These are phyloP conservation scores for Thinopyrum elongatum DNA, from an alignment of 176 grass and related monocot genomes.

Conservation along the genomic window DNA sequence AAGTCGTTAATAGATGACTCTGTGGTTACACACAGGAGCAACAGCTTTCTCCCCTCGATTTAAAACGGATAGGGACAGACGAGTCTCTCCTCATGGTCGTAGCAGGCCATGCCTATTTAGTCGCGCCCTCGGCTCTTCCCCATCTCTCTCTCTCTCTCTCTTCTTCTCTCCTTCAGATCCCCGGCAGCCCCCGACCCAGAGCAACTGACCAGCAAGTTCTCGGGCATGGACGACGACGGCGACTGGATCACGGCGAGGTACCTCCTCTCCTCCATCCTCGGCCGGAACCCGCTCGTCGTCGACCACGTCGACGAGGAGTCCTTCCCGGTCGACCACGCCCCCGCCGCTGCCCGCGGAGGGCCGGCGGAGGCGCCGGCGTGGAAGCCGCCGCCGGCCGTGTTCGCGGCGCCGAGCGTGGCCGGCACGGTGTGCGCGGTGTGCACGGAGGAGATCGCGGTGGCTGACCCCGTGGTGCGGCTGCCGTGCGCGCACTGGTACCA, in stretches of 20 bases:
- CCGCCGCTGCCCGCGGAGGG: background rate
- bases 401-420: constrained; percentile 14
- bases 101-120: constrained; percentile 22
- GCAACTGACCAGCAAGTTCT: background rate
- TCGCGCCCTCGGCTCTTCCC: background rate
- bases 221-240: constrained; percentile 40
- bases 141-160: background rate
- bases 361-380: background rate
- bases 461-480: constrained; percentile 34
- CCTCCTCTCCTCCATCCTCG: constrained; percentile 38
- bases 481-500: constrained; percentile 61
- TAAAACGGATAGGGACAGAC: no score
- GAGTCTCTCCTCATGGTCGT: background rate
- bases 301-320: constrained; percentile 58
- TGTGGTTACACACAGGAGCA: background rate
- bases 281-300: constrained; percentile 40
- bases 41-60: background rate
- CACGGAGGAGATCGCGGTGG: constrained; percentile 42
- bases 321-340: constrained; percentile 31
- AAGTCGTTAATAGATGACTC: background rate
- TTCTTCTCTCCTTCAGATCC: background rate
- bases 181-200: background rate
- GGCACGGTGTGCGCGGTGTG: constrained; percentile 48
- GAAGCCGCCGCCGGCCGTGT: constrained; percentile 21
- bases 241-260: constrained; percentile 59